Conservation (phyloP, 345 rosid genomes). For the Erysimum cheiranthoides region DNA sequence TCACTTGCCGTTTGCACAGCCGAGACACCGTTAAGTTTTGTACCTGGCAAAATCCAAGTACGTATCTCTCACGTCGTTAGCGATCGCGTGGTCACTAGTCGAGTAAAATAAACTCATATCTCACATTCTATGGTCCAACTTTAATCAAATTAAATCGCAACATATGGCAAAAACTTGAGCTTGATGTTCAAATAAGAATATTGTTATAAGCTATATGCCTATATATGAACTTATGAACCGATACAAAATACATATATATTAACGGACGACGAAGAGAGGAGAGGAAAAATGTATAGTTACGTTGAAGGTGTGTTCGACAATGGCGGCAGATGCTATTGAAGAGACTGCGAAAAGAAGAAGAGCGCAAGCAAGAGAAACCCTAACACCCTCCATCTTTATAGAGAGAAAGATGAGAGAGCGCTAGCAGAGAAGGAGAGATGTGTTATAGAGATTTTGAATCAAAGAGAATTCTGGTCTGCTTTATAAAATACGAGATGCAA, state of each 20-base stretch:
- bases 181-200: not conserved
- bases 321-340: slow-evolving; percentile 63
- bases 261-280: slow-evolving; percentile 3
- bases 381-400: slow-evolving; percentile 46
- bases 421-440: not conserved
- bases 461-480: not conserved
- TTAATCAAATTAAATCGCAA: not conserved
- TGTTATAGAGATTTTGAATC: slow-evolving; percentile 20
- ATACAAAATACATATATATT: not conserved
- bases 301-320: slow-evolving; percentile 73
- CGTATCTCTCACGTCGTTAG: slow-evolving; percentile 34
- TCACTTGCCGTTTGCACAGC: slow-evolving; percentile 63
- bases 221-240: not conserved
- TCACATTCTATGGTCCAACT: not conserved
- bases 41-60: slow-evolving; percentile 57
- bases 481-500: slow-evolving; percentile 27
- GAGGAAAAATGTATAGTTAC: slow-evolving; percentile 48
- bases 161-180: not conserved
- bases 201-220: not conserved
- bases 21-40: slow-evolving; percentile 58
- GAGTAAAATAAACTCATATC: not conserved
- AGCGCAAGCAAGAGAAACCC: slow-evolving; percentile 47
- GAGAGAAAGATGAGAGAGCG: slow-evolving; percentile 12
- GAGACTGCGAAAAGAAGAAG: slow-evolving; percentile 49
- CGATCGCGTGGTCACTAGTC: slow-evolving; percentile 9